Base-by-base conservation (phyloP, 208 protist genomes). In the Angomonas ambiguus region DNA sequence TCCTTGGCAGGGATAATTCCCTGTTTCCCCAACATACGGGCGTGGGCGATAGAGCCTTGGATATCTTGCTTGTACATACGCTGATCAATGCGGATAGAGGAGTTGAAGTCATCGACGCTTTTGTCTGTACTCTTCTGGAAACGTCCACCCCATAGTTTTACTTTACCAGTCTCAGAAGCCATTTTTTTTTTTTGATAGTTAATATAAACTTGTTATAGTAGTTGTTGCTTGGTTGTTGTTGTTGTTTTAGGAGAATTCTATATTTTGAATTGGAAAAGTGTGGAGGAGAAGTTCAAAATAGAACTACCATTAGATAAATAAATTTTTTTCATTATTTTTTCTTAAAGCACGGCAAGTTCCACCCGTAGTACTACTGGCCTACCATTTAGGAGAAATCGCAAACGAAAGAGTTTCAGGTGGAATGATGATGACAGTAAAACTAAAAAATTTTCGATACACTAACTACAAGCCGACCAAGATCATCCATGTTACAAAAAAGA, bases 401-500 rank as follows among this genome's bases (percentile, higher is more conserved):
- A n/a, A n/a, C n/a, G n/a, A n/a, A n/a, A n/a, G n/a, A n/a, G n/a
- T n/a, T n/a, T n/a, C n/a, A n/a, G n/a, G n/a, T n/a, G n/a, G n/a
- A n/a, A n/a, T n/a, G n/a, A n/a, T n/a, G n/a, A n/a, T n/a, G n/a
- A n/a, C n/a, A n/a, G n/a, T n/a, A n/a, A n/a, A n/a, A n/a, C n/a
- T n/a, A n/a, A n/a, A n/a, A n/a, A n/a, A n/a, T n/a, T n/a, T n/a
- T n/a, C n/a, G n/a, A n/a, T n/a, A n/a, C n/a, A n/a, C n/a, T n/a
- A n/a, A n/a, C 16, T 75, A 85, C 8, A 91, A 45, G 28, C 82
- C 82, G 8, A 85, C 81, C 5, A 81, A 51, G 3, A 93, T 67
- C 82, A 98, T 89, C 91, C 92, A 98, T 25, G 80, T 79, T 32
- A 98, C 79, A 48, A 91, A 84, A 51, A 93, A 55, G 70, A 96